Percentiles rank a stretch among this genome's conserved stretches.
phyloP scores from a whole-genome alignment of 192 early-diverging fungal genomes.

The Mortierella claussenii region DNA sequence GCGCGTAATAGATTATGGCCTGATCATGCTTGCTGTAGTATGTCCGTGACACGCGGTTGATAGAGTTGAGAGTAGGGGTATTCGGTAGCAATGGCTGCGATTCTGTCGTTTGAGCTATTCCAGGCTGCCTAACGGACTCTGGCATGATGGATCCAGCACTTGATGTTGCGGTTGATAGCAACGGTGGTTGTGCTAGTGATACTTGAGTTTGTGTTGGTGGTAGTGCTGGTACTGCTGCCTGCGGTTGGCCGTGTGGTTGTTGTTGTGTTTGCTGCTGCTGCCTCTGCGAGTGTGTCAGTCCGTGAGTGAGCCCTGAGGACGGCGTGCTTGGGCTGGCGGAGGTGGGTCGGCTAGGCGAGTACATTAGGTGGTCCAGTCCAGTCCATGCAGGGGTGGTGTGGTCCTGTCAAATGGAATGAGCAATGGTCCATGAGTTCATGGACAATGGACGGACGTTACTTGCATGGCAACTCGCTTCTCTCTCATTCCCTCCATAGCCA shows the following conservation, averaged over 20 bases:
- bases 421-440: too few relatives aligned
- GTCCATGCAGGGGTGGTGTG: not conserved
- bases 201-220: not conserved
- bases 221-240: not conserved
- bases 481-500: too few relatives aligned
- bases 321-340: conserved; percentile 44
- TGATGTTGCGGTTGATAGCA: not conserved
- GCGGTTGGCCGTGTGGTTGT: not conserved
- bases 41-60: conserved; percentile 47
- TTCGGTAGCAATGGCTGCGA: not conserved
- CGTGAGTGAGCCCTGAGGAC: conserved; percentile 21
- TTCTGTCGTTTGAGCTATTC: not conserved
- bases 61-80: conserved; percentile 21
- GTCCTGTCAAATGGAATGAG: too few relatives aligned
- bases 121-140: not conserved
- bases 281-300: conserved; percentile 9
- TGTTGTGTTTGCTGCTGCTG: conserved; percentile 12
- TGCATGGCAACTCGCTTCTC: too few relatives aligned
- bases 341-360: conserved; percentile 47
- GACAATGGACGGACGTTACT: too few relatives aligned
- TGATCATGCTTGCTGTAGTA: conserved; percentile 52
- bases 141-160: conserved; percentile 1
- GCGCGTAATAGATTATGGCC: conserved; percentile 20
- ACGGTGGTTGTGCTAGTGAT: not conserved
- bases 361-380: conserved; percentile 17